A percentile compares a stretch with the other conserved stretches of the same genome.
phyloP scores from a whole-genome alignment of 2,329 filamentous ascomycete genomes.

The Emericellopsis atlantica region DNA sequence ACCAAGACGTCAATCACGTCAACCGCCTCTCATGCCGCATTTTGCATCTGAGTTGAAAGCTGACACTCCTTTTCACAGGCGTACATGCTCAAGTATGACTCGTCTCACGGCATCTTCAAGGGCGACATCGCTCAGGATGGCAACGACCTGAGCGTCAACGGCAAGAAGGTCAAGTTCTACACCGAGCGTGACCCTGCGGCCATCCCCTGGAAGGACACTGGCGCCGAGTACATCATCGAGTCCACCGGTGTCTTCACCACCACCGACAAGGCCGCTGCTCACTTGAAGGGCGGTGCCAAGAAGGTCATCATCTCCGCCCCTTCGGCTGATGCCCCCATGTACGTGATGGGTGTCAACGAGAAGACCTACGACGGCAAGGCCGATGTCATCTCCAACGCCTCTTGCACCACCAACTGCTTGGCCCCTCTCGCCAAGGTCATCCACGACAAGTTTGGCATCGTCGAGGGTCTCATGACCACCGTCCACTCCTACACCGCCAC shows the following conservation, averaged over 20 bases:
- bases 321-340: slow-evolving; percentile 96
- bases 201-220: slow-evolving; percentile 84
- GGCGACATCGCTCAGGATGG: slow-evolving; percentile 64
- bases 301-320: slow-evolving; percentile 92
- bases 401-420: slow-evolving; percentile 99
- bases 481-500: slow-evolving; percentile 99
- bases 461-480: slow-evolving; percentile 99
- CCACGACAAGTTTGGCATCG: slow-evolving; percentile 93
- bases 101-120: slow-evolving; percentile 94
- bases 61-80: slow-evolving; percentile 38
- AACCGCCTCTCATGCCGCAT: not conserved
- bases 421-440: slow-evolving; percentile 98
- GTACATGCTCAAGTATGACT: slow-evolving; percentile 99
- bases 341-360: slow-evolving; percentile 99
- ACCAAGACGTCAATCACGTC: not conserved
- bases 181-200: slow-evolving; percentile 74
- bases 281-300: slow-evolving; percentile 95
- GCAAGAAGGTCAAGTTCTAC: slow-evolving; percentile 94
- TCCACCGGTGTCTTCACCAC: slow-evolving; percentile 99
- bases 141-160: slow-evolving; percentile 74
- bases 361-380: slow-evolving; percentile 82
- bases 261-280: slow-evolving; percentile 85
- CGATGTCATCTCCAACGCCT: slow-evolving; percentile 96
- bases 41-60: not conserved
- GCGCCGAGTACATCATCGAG: slow-evolving; percentile 91